Evolutionary conservation across 441 rosid genomes (phyloP).

Genomic region (Theobroma grandiflorum): DNA sequence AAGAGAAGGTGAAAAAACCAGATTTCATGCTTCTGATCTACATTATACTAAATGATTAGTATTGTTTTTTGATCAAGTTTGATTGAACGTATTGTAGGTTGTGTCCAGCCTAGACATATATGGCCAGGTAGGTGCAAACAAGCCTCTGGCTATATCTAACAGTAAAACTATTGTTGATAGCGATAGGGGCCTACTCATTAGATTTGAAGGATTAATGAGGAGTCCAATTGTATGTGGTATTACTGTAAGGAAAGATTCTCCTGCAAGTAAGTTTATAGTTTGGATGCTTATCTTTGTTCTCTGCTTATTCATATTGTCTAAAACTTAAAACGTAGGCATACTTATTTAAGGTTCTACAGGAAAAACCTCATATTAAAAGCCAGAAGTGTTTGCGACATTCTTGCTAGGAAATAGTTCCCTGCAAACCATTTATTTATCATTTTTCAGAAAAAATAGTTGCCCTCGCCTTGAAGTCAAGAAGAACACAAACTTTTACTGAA

Average conservation of each 20-base stretch:
- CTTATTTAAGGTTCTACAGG: neutral
- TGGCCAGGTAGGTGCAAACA: conserved; percentile 68
- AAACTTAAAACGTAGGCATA: neutral
- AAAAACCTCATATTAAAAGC: neutral
- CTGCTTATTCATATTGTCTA: conserved; percentile 4
- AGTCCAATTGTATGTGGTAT: conserved; percentile 64
- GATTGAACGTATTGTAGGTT: conserved; percentile 45
- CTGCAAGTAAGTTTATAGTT: conserved; percentile 35
- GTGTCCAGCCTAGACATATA: conserved; percentile 64
- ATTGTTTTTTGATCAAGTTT: conserved; percentile 8
- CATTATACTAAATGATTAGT: neutral
- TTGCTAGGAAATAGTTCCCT: neutral
- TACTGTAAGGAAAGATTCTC: conserved; percentile 51
- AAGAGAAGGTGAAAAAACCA: conserved; percentile 56
- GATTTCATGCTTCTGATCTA: neutral
- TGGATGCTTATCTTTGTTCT: neutral
- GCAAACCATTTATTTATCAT: neutral
- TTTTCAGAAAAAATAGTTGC: neutral
- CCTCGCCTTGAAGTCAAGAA: neutral
- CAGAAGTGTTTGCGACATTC: neutral
- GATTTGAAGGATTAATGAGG: conserved; percentile 68
- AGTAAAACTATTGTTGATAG: conserved; percentile 53
- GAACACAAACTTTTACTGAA: neutral
- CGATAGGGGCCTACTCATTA: conserved; percentile 51
- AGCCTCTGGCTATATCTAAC: conserved; percentile 62